Conservation (phyloP, 2,329 filamentous ascomycete genomes). For the Magnaporthiopsis rhizophila region DNA sequence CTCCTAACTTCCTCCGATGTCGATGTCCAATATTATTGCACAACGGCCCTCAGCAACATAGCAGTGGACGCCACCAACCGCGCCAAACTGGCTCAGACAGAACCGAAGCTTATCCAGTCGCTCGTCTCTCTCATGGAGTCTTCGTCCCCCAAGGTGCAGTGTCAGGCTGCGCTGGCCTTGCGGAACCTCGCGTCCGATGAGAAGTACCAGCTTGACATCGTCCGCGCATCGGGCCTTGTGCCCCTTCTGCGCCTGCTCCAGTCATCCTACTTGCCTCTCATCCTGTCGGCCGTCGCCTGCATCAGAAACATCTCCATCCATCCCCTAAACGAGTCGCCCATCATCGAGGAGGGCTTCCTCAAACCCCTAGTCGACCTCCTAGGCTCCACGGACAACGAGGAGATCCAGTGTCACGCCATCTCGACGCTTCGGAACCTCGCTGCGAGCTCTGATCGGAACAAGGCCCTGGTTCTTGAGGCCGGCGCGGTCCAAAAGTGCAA, state of each 20-base stretch:
- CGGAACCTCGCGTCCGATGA: conserved; percentile 96
- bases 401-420: conserved; percentile 98
- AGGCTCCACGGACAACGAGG: conserved; percentile 93
- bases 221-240: conserved; percentile 75
- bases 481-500: conserved; percentile 98
- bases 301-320: conserved; percentile 99
- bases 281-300: conserved; percentile 92
- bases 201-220: conserved; percentile 97
- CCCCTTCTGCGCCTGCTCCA: conserved; percentile 85
- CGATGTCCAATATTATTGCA: conserved; percentile 99
- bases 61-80: conserved; percentile 89
- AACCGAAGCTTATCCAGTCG: conserved; percentile 85
- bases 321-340: conserved; percentile 93
- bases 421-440: conserved; percentile 93
- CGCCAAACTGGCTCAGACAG: conserved; percentile 82
- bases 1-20: conserved; percentile 88
- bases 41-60: conserved; percentile 96
- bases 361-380: conserved; percentile 89
- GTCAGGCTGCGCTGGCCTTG: conserved; percentile 88
- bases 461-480: conserved; percentile 92
- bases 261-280: conserved; percentile 90
- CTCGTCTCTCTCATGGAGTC: conserved; percentile 96
- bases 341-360: conserved; percentile 94
- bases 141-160: conserved; percentile 94
- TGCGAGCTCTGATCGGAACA: conserved; percentile 95